These are phyloP conservation scores for Phylloporus rhodoxanthus DNA, from an alignment of 768 basidiomycete species.

Conservation along the genomic window DNA sequence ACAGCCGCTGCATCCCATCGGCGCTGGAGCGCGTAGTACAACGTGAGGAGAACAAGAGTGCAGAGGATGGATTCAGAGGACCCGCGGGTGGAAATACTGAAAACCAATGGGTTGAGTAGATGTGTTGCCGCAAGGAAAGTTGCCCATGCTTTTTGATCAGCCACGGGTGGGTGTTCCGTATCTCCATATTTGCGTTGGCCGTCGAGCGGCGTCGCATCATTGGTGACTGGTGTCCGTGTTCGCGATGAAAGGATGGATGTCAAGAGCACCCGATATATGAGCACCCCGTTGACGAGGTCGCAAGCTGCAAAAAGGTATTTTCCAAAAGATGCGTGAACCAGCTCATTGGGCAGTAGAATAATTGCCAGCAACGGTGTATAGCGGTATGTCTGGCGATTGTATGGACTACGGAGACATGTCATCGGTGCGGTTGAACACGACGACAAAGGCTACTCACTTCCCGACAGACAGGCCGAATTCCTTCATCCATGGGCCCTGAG, in stretches of 20 bases:
- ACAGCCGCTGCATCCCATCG: slow-evolving; percentile 65
- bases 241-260: slow-evolving; percentile 40
- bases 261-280: slow-evolving; percentile 62
- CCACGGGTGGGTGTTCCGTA: neutral
- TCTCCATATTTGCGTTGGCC: neutral
- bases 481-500: slow-evolving; percentile 53
- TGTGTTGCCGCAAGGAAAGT: slow-evolving; percentile 63
- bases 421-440: neutral
- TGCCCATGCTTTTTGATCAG: slow-evolving; percentile 31
- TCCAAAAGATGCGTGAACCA: slow-evolving; percentile 81
- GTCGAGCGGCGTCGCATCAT: slow-evolving; percentile 4
- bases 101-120: slow-evolving; percentile 89
- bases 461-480: slow-evolving; percentile 46
- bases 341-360: slow-evolving; percentile 72
- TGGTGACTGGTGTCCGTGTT: neutral
- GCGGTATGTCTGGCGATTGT: slow-evolving; percentile 86
- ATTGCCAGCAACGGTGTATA: slow-evolving; percentile 92
- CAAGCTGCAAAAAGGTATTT: slow-evolving; percentile 83
- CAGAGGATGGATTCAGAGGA: slow-evolving; percentile 89
- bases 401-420: slow-evolving; percentile 55
- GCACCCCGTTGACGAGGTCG: slow-evolving; percentile 72
- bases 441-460: slow-evolving; percentile 54
- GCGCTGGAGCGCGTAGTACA: slow-evolving; percentile 53
- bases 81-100: slow-evolving; percentile 94
- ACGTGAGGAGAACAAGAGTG: slow-evolving; percentile 65